Conservation (phyloP, 2,329 filamentous ascomycete species). For the Penicillium sp. region DNA sequence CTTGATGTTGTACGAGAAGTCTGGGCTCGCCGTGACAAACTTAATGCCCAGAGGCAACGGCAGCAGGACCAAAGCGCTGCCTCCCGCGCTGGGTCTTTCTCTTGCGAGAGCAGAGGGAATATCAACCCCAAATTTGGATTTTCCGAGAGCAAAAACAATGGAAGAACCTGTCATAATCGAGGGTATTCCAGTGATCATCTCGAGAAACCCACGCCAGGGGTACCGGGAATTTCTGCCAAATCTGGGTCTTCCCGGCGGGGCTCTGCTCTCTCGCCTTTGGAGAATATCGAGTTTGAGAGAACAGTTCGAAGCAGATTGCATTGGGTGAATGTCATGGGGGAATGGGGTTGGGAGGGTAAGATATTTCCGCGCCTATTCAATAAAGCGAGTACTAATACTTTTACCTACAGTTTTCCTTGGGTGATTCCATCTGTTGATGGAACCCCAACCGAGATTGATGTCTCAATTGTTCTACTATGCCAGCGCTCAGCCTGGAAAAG, state of each 20-base stretch:
- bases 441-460: background rate
- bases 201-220: constrained; percentile 17
- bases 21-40: constrained; percentile 62
- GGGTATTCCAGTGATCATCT: constrained; percentile 27
- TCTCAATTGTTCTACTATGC: background rate
- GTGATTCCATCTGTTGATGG: background rate
- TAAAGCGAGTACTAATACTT: background rate
- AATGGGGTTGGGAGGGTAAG: constrained; percentile 72
- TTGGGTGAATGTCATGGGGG: constrained; percentile 71
- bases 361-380: too few relatives aligned
- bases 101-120: constrained; percentile 2
- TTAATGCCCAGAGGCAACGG: constrained; percentile 42
- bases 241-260: constrained; percentile 21
- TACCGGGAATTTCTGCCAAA: constrained; percentile 8
- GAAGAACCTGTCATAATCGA: constrained; percentile 7
- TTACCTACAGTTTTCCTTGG: background rate
- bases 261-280: constrained; percentile 34
- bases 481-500: background rate
- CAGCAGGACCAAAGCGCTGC: background rate
- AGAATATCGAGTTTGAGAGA: constrained; percentile 57
- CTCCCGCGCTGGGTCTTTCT: background rate
- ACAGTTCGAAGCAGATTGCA: constrained; percentile 67
- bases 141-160: background rate
- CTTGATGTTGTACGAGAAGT: constrained; percentile 66
- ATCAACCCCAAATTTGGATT: background rate